Conservation (phyloP, 352 stramenopile species). For the Phytophthora vignae region DNA sequence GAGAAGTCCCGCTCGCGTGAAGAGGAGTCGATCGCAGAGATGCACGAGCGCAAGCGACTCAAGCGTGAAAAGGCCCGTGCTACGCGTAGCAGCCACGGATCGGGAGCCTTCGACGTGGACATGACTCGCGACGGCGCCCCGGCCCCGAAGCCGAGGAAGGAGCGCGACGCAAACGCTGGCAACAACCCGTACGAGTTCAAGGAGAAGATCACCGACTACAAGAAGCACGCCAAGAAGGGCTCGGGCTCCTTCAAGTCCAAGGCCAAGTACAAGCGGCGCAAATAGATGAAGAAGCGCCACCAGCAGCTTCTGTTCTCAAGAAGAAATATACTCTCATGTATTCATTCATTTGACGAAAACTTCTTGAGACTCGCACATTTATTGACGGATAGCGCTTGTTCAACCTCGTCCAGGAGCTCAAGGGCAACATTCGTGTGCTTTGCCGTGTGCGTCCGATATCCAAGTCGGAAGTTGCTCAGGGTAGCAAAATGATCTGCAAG, state of each 20-base stretch:
- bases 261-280: constrained; percentile 85
- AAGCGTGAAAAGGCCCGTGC: constrained; percentile 80
- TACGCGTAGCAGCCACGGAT: constrained; percentile 60
- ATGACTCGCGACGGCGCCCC: constrained; percentile 51
- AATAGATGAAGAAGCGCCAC: constrained; percentile 50
- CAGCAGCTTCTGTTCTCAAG: constrained; percentile 17
- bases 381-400: no score
- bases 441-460: constrained; percentile 95
- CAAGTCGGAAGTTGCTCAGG: constrained; percentile 71
- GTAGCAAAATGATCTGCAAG: constrained; percentile 86
- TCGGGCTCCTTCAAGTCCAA: constrained; percentile 93
- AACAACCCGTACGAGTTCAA: constrained; percentile 89
- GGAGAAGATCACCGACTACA: constrained; percentile 92
- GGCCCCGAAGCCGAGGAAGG: constrained; percentile 46
- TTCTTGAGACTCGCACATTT: no score
- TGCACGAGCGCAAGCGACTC: constrained; percentile 79
- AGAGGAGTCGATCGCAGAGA: constrained; percentile 84
- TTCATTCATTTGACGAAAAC: constrained; percentile 24
- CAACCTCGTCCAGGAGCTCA: constrained; percentile 67
- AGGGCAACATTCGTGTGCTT: constrained; percentile 98
- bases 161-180: constrained; percentile 45
- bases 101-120: constrained; percentile 78
- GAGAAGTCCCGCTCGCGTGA: constrained; percentile 61
- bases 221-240: constrained; percentile 91
- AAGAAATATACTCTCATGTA: constrained; percentile 38